phyloP scores from a whole-genome alignment of 225 moss, liverwort and hornwort genomes.

The Sphagnum contortum region DNA sequence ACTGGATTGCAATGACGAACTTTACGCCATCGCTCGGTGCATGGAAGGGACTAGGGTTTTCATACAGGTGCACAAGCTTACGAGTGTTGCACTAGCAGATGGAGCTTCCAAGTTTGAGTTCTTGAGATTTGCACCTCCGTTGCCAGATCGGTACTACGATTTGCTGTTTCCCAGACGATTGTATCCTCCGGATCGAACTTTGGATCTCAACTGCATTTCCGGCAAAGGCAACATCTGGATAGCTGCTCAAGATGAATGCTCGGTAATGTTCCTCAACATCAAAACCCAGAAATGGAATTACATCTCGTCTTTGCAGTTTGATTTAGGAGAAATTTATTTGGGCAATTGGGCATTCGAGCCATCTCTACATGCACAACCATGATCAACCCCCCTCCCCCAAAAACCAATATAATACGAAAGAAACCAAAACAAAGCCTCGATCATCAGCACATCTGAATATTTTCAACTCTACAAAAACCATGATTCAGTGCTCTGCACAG shows the following conservation, averaged over 20 bases:
- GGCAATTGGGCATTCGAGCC: slow-evolving; percentile 48
- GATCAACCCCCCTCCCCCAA: too few species aligned
- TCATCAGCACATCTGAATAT: too few species aligned
- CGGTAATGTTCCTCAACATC: slow-evolving; percentile 26
- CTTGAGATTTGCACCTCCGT: slow-evolving; percentile 18
- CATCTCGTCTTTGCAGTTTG: slow-evolving; percentile 25
- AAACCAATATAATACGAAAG: too few species aligned
- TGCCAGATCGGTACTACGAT: slow-evolving; percentile 25
- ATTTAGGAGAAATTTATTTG: slow-evolving; percentile 14
- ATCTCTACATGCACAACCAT: slow-evolving; percentile 19
- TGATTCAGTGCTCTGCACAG: too few species aligned
- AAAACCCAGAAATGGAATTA: slow-evolving; percentile 17
- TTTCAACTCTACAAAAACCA: too few species aligned
- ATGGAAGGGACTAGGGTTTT: slow-evolving; percentile 21
- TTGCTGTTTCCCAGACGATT: slow-evolving; percentile 17
- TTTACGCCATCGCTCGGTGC: slow-evolving; percentile 24
- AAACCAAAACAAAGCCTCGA: too few species aligned
- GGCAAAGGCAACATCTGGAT: slow-evolving; percentile 41
- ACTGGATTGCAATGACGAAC: slow-evolving; percentile 26
- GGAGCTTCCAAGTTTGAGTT: background rate
- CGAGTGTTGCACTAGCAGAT: background rate
- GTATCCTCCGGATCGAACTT: slow-evolving; percentile 13
- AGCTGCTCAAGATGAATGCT: slow-evolving; percentile 23
- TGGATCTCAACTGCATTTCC: slow-evolving; percentile 27
- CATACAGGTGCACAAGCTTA: slow-evolving; percentile 29